phyloP scores from a whole-genome alignment of 306 rosid species.

The Rosa lucieae region DNA sequence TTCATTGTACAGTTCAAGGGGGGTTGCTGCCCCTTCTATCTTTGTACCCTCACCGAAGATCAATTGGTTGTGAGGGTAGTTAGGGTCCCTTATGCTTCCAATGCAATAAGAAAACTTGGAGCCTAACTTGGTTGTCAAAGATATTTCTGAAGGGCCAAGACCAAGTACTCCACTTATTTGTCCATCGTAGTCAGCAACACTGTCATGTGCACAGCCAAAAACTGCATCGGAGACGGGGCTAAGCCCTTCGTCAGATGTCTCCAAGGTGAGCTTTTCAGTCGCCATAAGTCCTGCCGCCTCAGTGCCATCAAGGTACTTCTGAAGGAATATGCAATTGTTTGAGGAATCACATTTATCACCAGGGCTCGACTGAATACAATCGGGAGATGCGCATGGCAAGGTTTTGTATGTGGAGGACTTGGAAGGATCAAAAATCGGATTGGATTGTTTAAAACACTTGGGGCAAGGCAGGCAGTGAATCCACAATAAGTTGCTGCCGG shows the following conservation, averaged over 20 bases:
- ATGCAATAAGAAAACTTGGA: slow-evolving; percentile 44
- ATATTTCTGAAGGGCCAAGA: slow-evolving; percentile 14
- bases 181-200: not conserved
- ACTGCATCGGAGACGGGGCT: not conserved
- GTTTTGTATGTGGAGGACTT: slow-evolving; percentile 33
- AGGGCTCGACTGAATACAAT: not conserved
- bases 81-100: slow-evolving; percentile 36
- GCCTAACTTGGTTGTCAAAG: slow-evolving; percentile 37
- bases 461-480: slow-evolving; percentile 50
- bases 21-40: slow-evolving; percentile 43
- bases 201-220: slow-evolving; percentile 37
- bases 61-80: slow-evolving; percentile 37
- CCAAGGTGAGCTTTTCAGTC: slow-evolving; percentile 27
- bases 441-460: slow-evolving; percentile 20
- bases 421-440: slow-evolving; percentile 34
- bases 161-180: slow-evolving; percentile 42
- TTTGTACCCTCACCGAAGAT: slow-evolving; percentile 45
- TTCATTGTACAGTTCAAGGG: slow-evolving; percentile 8
- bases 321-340: not conserved
- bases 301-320: slow-evolving; percentile 21
- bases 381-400: not conserved
- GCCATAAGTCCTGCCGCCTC: slow-evolving; percentile 23
- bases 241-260: slow-evolving; percentile 38
- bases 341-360: not conserved
- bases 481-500: slow-evolving; percentile 24